Evolutionary conservation across 768 basidiomycete genomes (phyloP).

Genomic region (Russula compacta): DNA sequence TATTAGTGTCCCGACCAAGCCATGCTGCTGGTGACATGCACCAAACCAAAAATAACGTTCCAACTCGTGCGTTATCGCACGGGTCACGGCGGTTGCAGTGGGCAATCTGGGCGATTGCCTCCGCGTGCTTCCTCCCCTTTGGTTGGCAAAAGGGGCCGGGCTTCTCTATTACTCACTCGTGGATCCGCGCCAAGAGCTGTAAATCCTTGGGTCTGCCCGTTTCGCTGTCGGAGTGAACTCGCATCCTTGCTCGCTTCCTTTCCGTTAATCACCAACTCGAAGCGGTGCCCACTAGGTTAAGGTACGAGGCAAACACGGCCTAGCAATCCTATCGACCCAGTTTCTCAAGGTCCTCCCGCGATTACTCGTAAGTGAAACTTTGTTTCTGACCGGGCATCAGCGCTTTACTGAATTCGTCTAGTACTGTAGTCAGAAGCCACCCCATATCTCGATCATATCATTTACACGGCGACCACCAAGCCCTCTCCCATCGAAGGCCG

Average conservation of each 20-base stretch:
- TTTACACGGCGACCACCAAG: slow-evolving; percentile 13
- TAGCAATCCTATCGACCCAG: background rate
- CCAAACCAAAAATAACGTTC: slow-evolving; percentile 6
- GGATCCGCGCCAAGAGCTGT: background rate
- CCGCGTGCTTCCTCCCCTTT: background rate
- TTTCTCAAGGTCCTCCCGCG: slow-evolving; percentile 2
- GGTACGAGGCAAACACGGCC: background rate
- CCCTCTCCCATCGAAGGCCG: slow-evolving; percentile 1
- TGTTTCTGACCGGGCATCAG: slow-evolving; percentile 10
- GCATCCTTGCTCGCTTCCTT: background rate
- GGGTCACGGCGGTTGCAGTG: background rate
- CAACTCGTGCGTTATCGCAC: background rate
- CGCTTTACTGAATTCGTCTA: slow-evolving; percentile 17
- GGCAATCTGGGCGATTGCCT: slow-evolving; percentile 1
- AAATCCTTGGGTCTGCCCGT: background rate
- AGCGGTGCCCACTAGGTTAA: background rate
- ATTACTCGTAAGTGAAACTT: slow-evolving; percentile 8
- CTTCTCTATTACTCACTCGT: background rate
- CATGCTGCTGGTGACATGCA: background rate
- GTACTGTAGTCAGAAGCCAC: slow-evolving; percentile 11
- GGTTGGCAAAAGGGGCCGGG: background rate
- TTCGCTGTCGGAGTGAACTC: background rate
- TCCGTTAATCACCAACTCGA: background rate
- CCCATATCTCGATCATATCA: slow-evolving; percentile 18
- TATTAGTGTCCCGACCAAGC: background rate